Conservation (phyloP, 1,139 yeast species). For the Hansenula sp. region DNA sequence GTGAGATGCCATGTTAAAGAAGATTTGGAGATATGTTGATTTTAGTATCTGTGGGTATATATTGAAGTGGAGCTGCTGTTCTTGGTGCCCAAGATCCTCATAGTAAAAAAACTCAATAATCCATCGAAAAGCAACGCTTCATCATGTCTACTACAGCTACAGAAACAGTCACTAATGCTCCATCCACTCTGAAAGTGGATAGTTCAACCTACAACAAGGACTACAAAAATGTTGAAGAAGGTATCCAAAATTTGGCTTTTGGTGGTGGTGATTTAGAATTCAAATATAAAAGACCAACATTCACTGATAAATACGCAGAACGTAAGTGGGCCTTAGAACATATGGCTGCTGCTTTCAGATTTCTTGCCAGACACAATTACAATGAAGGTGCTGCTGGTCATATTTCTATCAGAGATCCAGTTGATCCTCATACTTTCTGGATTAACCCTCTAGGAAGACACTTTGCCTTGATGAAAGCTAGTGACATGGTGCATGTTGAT, state of each 20-base stretch:
- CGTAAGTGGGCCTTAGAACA: slow-evolving; percentile 67
- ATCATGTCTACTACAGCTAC: slow-evolving; percentile 7
- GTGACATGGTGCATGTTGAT: slow-evolving; percentile 76
- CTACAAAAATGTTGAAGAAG: background rate
- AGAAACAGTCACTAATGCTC: slow-evolving; percentile 3
- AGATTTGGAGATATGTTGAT: background rate
- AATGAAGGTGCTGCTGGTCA: slow-evolving; percentile 84
- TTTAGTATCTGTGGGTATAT: background rate
- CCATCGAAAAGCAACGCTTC: too few relatives aligned
- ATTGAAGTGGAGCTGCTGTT: background rate
- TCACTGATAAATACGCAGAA: slow-evolving; percentile 46
- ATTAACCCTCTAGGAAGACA: slow-evolving; percentile 75
- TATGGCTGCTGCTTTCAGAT: slow-evolving; percentile 80
- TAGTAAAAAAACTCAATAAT: too few relatives aligned
- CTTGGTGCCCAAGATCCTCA: background rate
- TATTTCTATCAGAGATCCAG: slow-evolving; percentile 75
- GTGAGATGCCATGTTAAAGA: too few relatives aligned
- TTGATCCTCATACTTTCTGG: slow-evolving; percentile 70
- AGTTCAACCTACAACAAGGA: background rate
- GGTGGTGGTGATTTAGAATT: slow-evolving; percentile 14
- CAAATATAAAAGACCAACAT: slow-evolving; percentile 43
- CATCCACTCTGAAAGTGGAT: slow-evolving; percentile 9
- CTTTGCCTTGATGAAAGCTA: slow-evolving; percentile 63
- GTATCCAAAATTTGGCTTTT: slow-evolving; percentile 19
- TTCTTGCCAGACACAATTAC: slow-evolving; percentile 69